A percentile compares a stretch with the other conserved stretches of the same genome.
phyloP scores from a whole-genome alignment of 2,329 filamentous ascomycete genomes.

The Aspergillus pseudonomiae region DNA sequence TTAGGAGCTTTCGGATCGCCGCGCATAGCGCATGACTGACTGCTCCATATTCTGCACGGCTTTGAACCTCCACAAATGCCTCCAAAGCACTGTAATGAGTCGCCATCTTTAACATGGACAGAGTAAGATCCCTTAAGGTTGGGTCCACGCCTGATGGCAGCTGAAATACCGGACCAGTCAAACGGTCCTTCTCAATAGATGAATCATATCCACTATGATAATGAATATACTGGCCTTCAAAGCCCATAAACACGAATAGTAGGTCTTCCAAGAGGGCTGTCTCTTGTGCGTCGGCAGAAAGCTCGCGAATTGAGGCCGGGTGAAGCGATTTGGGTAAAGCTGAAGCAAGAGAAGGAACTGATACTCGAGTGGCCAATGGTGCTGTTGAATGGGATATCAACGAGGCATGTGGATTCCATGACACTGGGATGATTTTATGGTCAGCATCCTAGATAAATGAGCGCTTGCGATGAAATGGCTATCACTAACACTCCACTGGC shows the following conservation, averaged over 20 bases:
- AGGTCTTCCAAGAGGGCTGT: slow-evolving; percentile 85
- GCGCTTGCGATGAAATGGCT: not conserved
- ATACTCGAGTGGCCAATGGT: slow-evolving; percentile 72
- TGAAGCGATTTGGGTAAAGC: slow-evolving; percentile 70
- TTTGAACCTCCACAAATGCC: slow-evolving; percentile 91
- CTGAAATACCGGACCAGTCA: slow-evolving; percentile 79
- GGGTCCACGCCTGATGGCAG: slow-evolving; percentile 85
- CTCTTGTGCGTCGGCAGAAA: slow-evolving; percentile 83
- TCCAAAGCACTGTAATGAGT: slow-evolving; percentile 91
- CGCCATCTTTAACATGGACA: slow-evolving; percentile 89
- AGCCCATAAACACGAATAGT: slow-evolving; percentile 95
- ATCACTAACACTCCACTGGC: slow-evolving; percentile 32
- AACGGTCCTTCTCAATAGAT: slow-evolving; percentile 78
- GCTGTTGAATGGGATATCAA: slow-evolving; percentile 70
- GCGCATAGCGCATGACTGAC: slow-evolving; percentile 96
- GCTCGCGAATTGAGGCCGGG: slow-evolving; percentile 67
- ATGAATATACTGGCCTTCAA: slow-evolving; percentile 95
- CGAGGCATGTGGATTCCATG: slow-evolving; percentile 80
- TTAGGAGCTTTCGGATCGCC: slow-evolving; percentile 86
- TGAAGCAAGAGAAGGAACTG: slow-evolving; percentile 63
- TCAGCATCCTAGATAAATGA: slow-evolving; percentile 17
- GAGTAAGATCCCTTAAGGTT: slow-evolving; percentile 82
- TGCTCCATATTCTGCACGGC: slow-evolving; percentile 85
- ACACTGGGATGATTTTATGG: slow-evolving; percentile 31
- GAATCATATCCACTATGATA: slow-evolving; percentile 84